Evolutionary conservation across 371 early-diverging fungal species (phyloP).

Genomic region (Zancudomyces culisetae): DNA sequence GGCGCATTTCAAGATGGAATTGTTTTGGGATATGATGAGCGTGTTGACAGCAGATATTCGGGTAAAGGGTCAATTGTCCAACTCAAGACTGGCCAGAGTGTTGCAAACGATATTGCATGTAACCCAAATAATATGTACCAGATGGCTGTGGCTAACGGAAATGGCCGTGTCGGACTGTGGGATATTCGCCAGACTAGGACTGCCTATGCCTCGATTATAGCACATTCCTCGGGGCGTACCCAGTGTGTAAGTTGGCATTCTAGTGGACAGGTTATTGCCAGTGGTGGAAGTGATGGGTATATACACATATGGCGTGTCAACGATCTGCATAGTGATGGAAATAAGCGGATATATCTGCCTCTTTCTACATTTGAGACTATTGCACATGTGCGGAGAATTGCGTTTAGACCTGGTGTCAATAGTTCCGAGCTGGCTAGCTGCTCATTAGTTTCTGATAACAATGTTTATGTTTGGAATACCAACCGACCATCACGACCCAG

Average conservation of each 20-base stretch:
- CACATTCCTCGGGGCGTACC: slow-evolving; percentile 10
- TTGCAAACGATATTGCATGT: slow-evolving; percentile 18
- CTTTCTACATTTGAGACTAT: slow-evolving; percentile 12
- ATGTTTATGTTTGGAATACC: slow-evolving; percentile 20
- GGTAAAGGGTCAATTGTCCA: slow-evolving; percentile 4
- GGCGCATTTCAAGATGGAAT: slow-evolving; percentile 13
- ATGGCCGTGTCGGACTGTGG: slow-evolving; percentile 15
- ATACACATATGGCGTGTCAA: slow-evolving; percentile 20
- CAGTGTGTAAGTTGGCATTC: slow-evolving; percentile 18
- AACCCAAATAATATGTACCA: slow-evolving; percentile 16
- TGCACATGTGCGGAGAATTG: slow-evolving; percentile 7
- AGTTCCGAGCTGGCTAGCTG: slow-evolving; percentile 20
- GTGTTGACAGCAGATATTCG: slow-evolving; percentile 5
- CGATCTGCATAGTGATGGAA: background rate
- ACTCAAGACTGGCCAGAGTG: slow-evolving; percentile 5
- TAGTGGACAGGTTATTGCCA: slow-evolving; percentile 17
- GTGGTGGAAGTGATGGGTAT: slow-evolving; percentile 15
- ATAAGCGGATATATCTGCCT: background rate
- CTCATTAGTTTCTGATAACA: slow-evolving; percentile 8
- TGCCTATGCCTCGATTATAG: slow-evolving; percentile 4
- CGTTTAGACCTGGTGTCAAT: slow-evolving; percentile 24
- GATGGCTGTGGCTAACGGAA: slow-evolving; percentile 14
- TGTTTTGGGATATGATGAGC: slow-evolving; percentile 16
- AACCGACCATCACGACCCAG: slow-evolving; percentile 17
- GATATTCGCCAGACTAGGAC: slow-evolving; percentile 9